Percentiles rank a stretch among this genome's conserved stretches.
These are phyloP conservation scores for Fusarium irregulare DNA, from an alignment of 2,329 filamentous ascomycete genomes.

Conservation along the genomic window DNA sequence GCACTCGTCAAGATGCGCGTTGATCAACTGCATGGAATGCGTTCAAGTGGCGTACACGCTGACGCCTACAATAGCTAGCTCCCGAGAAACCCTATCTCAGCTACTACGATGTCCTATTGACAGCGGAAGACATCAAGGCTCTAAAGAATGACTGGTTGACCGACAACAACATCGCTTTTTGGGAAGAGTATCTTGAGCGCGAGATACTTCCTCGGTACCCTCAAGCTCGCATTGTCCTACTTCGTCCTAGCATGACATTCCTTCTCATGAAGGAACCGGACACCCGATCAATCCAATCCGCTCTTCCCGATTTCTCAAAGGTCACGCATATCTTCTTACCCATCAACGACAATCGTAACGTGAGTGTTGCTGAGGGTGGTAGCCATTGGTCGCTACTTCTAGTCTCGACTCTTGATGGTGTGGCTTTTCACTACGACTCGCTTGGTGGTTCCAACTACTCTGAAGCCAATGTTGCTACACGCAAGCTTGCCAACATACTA, in stretches of 20 bases:
- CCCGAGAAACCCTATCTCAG: constrained; percentile 55
- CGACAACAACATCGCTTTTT: constrained; percentile 97
- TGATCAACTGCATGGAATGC: constrained; percentile 18
- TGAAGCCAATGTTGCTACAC: constrained; percentile 76
- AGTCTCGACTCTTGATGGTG: constrained; percentile 86
- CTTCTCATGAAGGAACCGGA: constrained; percentile 82
- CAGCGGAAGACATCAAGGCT: constrained; percentile 86
- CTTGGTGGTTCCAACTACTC: constrained; percentile 79
- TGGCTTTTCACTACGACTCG: constrained; percentile 97
- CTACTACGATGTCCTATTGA: constrained; percentile 67
- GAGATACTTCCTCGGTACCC: constrained; percentile 85
- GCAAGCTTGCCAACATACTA: constrained; percentile 77
- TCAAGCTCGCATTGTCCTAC: constrained; percentile 86
- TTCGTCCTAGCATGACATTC: constrained; percentile 93
- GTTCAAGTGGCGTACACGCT: constrained; percentile 14
- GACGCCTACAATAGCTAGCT: constrained; percentile 58
- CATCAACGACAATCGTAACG: constrained; percentile 87
- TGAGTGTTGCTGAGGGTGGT: constrained; percentile 84
- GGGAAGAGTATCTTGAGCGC: constrained; percentile 96
- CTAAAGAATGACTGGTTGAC: constrained; percentile 96
- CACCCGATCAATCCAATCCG: constrained; percentile 67
- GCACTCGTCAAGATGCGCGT: constrained; percentile 25
- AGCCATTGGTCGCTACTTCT: constrained; percentile 95
- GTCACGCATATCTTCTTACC: constrained; percentile 96
- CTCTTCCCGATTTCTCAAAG: constrained; percentile 81